phyloP scores from a whole-genome alignment of 1,284 basidiomycete species.

The Mycosarcoma mackinlayi region DNA sequence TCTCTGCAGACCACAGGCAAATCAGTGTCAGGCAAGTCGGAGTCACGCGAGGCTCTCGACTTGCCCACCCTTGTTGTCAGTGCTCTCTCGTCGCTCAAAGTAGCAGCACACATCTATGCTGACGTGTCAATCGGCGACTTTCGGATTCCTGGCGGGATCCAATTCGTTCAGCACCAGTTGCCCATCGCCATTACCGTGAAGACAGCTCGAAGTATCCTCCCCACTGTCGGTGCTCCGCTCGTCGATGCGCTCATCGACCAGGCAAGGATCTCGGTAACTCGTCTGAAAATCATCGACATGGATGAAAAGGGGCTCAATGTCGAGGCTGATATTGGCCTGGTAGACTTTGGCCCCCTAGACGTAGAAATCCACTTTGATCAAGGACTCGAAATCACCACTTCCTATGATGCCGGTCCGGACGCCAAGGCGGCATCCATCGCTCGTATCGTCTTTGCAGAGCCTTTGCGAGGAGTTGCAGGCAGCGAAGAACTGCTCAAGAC shows the following conservation, averaged over 20 bases:
- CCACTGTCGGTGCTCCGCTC: constrained; percentile 50
- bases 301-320: constrained; percentile 53
- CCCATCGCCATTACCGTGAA: constrained; percentile 57
- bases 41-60: constrained; percentile 21
- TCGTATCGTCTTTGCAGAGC: constrained; percentile 34
- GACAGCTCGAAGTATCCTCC: constrained; percentile 51
- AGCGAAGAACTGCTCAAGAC: constrained; percentile 29
- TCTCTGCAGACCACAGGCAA: background rate
- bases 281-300: constrained; percentile 50
- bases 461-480: constrained; percentile 40
- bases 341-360: constrained; percentile 55
- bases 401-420: background rate
- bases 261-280: constrained; percentile 41
- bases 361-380: constrained; percentile 49
- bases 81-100: constrained; percentile 46
- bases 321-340: constrained; percentile 44
- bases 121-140: constrained; percentile 49
- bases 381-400: constrained; percentile 25
- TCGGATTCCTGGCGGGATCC: constrained; percentile 47
- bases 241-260: constrained; percentile 54
- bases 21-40: constrained; percentile 2
- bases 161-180: constrained; percentile 52
- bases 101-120: constrained; percentile 48
- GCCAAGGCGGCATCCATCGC: constrained; percentile 25
- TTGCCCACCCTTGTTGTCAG: constrained; percentile 44